These are phyloP conservation scores for Cercospora brassicicola DNA, from an alignment of 2,329 filamentous ascomycete genomes.

Conservation along the genomic window DNA sequence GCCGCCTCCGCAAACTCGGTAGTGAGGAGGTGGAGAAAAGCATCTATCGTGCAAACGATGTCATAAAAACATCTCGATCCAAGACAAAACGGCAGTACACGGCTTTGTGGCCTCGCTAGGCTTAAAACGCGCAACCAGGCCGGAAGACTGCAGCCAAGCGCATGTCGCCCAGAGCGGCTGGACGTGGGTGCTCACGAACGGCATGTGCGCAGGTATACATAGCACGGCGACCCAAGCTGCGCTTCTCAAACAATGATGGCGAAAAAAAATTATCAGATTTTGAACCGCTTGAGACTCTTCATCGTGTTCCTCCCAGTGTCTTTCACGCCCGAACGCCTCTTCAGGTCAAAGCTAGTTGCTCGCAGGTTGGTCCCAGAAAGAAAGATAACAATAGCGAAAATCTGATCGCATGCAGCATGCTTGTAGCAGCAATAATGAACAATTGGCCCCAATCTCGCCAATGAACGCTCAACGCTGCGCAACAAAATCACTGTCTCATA, in stretches of 20 bases:
- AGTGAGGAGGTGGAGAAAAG: background rate
- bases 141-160: background rate
- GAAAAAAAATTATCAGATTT: background rate
- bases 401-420: background rate
- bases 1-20: background rate
- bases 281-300: background rate
- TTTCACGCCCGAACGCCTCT: background rate
- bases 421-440: background rate
- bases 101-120: slow-evolving; percentile 1
- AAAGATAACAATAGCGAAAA: background rate
- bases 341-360: background rate
- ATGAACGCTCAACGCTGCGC: background rate
- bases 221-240: background rate
- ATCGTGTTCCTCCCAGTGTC: background rate
- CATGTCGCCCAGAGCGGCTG: background rate
- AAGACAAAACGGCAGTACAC: background rate
- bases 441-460: background rate
- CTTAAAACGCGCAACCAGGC: background rate
- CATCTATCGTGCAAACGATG: background rate
- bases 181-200: background rate
- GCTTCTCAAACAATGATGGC: background rate
- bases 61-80: background rate
- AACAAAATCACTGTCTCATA: background rate
- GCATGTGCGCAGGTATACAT: background rate
- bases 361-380: background rate